A percentile compares a stretch with the other conserved stretches of the same genome.
phyloP scores from a whole-genome alignment of 148 eudicot species.

The Rhododendron williamsianum region DNA sequence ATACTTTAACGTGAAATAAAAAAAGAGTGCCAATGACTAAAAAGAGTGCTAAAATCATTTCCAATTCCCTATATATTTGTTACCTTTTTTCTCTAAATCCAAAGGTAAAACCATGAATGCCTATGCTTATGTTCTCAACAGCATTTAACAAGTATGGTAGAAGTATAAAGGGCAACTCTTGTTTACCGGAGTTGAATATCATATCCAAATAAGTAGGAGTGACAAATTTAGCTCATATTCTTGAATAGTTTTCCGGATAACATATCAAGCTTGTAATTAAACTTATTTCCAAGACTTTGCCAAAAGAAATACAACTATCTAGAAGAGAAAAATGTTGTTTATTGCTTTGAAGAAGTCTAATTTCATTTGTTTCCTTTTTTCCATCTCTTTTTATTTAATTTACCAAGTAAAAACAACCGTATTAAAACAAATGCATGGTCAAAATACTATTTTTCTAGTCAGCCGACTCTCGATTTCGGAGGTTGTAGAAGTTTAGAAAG shows the following conservation, averaged over 20 bases:
- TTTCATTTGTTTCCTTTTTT: not conserved
- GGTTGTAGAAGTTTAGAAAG: too few species aligned
- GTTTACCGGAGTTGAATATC: too few species aligned
- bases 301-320: not conserved
- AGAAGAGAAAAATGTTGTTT: not conserved
- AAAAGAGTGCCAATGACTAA: too few species aligned
- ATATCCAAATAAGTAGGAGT: too few species aligned
- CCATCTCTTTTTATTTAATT: too few species aligned
- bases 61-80: not conserved
- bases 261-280: not conserved
- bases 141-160: too few species aligned
- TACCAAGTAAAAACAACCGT: too few species aligned
- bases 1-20: too few species aligned
- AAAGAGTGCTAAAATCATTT: too few species aligned
- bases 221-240: not conserved
- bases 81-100: not conserved
- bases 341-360: not conserved
- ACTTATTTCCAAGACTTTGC: not conserved
- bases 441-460: too few species aligned
- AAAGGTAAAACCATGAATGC: not conserved
- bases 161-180: not conserved
- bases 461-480: too few species aligned
- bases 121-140: not conserved
- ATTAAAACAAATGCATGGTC: not conserved
- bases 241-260: not conserved